These are phyloP conservation scores for Akanthomyces dipterigenus DNA, from an alignment of 2,329 filamentous ascomycete species.

Conservation along the genomic window DNA sequence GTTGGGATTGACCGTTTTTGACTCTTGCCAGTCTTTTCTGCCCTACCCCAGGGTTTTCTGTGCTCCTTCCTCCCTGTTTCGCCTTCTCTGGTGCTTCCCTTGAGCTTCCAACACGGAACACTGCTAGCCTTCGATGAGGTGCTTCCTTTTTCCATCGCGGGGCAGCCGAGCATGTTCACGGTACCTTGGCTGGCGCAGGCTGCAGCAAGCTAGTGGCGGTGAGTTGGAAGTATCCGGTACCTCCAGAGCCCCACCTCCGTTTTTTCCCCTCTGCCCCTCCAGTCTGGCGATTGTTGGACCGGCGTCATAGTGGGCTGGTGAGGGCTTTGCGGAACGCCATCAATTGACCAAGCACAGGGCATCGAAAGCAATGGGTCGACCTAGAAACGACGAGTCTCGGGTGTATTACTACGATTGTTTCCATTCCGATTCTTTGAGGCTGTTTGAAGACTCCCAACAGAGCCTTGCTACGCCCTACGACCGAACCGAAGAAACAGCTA, in stretches of 20 bases:
- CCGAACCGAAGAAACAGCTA: neutral
- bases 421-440: neutral
- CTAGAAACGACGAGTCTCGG: neutral
- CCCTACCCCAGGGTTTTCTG: neutral
- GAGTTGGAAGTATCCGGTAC: slow-evolving; percentile 12
- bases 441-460: neutral
- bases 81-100: neutral
- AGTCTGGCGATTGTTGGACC: slow-evolving; percentile 2
- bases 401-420: neutral
- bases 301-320: slow-evolving; percentile 9
- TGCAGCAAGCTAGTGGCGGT: neutral
- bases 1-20: neutral
- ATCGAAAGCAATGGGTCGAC: neutral
- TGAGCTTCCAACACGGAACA: neutral
- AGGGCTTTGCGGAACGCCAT: neutral
- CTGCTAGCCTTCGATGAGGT: slow-evolving; percentile 1
- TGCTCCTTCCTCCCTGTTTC: neutral
- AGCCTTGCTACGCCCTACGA: neutral
- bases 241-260: slow-evolving; percentile 11
- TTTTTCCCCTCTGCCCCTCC: slow-evolving; percentile 14
- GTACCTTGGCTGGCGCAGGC: slow-evolving; percentile 11
- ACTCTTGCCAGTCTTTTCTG: neutral
- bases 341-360: neutral
- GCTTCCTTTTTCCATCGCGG: slow-evolving; percentile 9
- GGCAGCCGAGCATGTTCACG: slow-evolving; percentile 15